Evolutionary conservation across 805 yeast genomes (phyloP), one percentile per base, ranked within the genome.

Genomic region (Pichia nakasei): DNA sequence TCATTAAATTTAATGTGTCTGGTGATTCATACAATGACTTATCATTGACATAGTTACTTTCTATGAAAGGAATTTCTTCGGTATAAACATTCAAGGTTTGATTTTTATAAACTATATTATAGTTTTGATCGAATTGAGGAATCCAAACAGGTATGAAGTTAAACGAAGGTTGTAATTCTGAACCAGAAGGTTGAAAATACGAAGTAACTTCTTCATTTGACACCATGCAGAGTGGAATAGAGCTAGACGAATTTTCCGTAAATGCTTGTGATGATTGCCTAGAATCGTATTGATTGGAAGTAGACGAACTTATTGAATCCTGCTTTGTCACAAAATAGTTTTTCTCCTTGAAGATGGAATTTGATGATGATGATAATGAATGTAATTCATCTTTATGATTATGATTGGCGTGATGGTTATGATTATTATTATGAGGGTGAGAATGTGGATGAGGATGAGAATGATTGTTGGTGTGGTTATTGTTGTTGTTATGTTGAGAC

Each of bases 21-120:
- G 56, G 64, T 15, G 47, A 51, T 48, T 54, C 68, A 46, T 67
- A 60, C 3, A 51, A 47, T 8, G 69, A 49, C n/a, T 49, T 46
- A 3, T 56, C 59, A 44, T 65, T 67, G 9, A 68, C 47, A 38
- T 63, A 62, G 6, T 72, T 69, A 2, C 51, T 35, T 20, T 64
- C 60, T 15, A 73, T 58, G 42, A 76, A 60, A 0, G 93, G 91
- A 33, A 80, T 54, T 13, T 75, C 71, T 35, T 70, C 69, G 50
- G 86, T 76, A 51, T 74, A 77, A 1, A 81, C 65, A 51, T 80
- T 73, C 42, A 84, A 61, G 29, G 76, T 75, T 27, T 77, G 73
- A 53, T 80, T 78, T 59, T 76, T 79, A 60, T 70, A 84, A 8
- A 81, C 62, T 15, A 79, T 58, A 41, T 72, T 72, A 19, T 78